phyloP scores from a whole-genome alignment of 2,329 filamentous ascomycete species.

The Arachnomyces sp. region DNA sequence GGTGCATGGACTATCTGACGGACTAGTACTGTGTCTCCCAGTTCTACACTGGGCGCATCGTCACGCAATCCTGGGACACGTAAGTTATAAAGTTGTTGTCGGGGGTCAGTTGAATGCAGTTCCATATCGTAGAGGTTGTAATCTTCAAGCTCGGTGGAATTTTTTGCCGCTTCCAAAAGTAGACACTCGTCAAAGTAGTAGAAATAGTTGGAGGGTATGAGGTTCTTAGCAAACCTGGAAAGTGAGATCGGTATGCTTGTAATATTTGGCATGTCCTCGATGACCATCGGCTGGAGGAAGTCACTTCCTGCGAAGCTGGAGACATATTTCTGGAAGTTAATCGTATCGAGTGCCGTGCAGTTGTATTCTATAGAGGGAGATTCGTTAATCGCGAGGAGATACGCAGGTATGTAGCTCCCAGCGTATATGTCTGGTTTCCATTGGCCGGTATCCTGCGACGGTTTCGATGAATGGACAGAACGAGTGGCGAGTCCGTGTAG shows the following conservation, averaged over 20 bases:
- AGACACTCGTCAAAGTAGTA: conserved; percentile 19
- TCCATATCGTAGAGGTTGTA: conserved; percentile 15
- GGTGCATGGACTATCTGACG: conserved; percentile 18
- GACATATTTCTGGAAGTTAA: conserved; percentile 17
- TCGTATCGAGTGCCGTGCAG: conserved; percentile 11
- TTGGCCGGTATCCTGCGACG: neutral
- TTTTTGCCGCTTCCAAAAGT: conserved; percentile 15
- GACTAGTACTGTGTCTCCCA: conserved; percentile 19
- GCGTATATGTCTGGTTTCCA: conserved; percentile 18
- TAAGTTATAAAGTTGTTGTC: conserved; percentile 15
- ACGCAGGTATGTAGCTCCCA: conserved; percentile 16
- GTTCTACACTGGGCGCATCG: conserved; percentile 14
- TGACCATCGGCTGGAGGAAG: conserved; percentile 11
- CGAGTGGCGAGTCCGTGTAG: too few species aligned
- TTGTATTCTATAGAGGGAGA: conserved; percentile 14
- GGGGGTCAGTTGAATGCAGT: conserved; percentile 7
- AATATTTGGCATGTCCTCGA: conserved; percentile 11
- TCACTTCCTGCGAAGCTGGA: conserved; percentile 13
- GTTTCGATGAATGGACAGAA: too few species aligned
- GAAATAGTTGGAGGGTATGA: conserved; percentile 11
- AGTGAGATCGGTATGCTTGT: conserved; percentile 6
- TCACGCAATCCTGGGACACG: conserved; percentile 20
- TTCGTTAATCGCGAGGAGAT: conserved; percentile 19
- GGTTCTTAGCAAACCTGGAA: conserved; percentile 7
- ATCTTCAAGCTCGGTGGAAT: conserved; percentile 12